Evolutionary conservation across 805 yeast genomes (phyloP).

Genomic region (Sungouiozyma ichnusensis): DNA sequence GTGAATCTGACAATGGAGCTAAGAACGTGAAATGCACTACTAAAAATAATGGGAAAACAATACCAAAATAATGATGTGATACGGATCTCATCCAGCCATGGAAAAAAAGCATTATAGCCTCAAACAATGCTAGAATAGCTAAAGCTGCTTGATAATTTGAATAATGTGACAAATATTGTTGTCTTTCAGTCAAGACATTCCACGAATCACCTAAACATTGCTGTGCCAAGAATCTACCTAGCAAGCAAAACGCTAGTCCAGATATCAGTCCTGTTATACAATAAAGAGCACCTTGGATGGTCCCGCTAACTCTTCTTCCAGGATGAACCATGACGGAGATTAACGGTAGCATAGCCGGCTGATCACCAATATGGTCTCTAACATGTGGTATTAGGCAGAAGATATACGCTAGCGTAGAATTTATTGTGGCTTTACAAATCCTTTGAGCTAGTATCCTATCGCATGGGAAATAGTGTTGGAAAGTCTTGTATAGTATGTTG

Average conservation of each 20-base stretch:
- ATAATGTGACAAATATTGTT: slow-evolving; percentile 25
- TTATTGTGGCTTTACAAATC: slow-evolving; percentile 30
- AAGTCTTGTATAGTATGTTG: neutral
- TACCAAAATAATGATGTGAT: slow-evolving; percentile 36
- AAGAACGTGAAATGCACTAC: slow-evolving; percentile 41
- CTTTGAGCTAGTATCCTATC: slow-evolving; percentile 29
- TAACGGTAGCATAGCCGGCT: slow-evolving; percentile 36
- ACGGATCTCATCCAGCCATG: slow-evolving; percentile 43
- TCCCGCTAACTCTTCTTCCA: slow-evolving; percentile 39
- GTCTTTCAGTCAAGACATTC: slow-evolving; percentile 22
- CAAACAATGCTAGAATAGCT: slow-evolving; percentile 36
- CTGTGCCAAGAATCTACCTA: slow-evolving; percentile 35
- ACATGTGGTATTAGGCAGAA: slow-evolving; percentile 33
- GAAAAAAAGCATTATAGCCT: slow-evolving; percentile 35
- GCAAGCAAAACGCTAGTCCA: slow-evolving; percentile 34
- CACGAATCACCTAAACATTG: slow-evolving; percentile 27
- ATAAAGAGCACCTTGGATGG: slow-evolving; percentile 34
- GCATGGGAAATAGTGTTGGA: slow-evolving; percentile 21
- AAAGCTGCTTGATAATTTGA: slow-evolving; percentile 31
- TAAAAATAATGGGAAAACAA: slow-evolving; percentile 39
- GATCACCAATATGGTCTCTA: slow-evolving; percentile 28
- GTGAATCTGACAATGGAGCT: slow-evolving; percentile 25
- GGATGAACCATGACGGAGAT: slow-evolving; percentile 41
- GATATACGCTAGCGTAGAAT: slow-evolving; percentile 34
- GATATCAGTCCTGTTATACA: slow-evolving; percentile 33